Evolutionary conservation across 768 basidiomycete species (phyloP).

Genomic region (Pleurotus eryngii): DNA sequence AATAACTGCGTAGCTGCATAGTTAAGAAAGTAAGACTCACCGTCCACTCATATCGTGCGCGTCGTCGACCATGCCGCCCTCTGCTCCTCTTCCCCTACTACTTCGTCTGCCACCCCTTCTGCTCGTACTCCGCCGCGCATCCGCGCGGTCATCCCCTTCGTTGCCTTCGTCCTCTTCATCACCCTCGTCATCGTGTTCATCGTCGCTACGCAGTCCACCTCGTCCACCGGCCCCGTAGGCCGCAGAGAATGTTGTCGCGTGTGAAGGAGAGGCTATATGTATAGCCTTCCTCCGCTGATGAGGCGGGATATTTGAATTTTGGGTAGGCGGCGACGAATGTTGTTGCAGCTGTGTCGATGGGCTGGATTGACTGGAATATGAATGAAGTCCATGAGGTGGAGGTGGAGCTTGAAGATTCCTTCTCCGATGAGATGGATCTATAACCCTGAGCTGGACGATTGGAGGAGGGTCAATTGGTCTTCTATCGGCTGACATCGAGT

Average conservation of each 20-base stretch:
- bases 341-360: background rate
- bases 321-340: background rate
- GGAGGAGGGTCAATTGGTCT: conserved; percentile 96
- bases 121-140: no score
- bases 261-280: background rate
- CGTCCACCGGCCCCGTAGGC: no score
- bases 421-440: conserved; percentile 48
- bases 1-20: no score
- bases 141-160: no score
- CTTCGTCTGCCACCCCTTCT: no score
- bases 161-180: background rate
- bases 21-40: no score
- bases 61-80: no score
- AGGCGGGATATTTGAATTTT: conserved; percentile 1
- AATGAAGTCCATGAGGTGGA: background rate
- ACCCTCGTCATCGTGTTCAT: background rate
- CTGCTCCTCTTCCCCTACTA: no score
- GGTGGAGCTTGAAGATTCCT: background rate
- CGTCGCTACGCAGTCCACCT: no score
- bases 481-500: conserved; percentile 67
- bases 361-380: no score
- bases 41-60: no score
- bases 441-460: conserved; percentile 90
- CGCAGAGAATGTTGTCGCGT: no score
- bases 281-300: conserved; percentile 4